These are phyloP conservation scores for Saxispiralis lemnorum DNA, from an alignment of 495 filamentous ascomycete species.

Conservation along the genomic window DNA sequence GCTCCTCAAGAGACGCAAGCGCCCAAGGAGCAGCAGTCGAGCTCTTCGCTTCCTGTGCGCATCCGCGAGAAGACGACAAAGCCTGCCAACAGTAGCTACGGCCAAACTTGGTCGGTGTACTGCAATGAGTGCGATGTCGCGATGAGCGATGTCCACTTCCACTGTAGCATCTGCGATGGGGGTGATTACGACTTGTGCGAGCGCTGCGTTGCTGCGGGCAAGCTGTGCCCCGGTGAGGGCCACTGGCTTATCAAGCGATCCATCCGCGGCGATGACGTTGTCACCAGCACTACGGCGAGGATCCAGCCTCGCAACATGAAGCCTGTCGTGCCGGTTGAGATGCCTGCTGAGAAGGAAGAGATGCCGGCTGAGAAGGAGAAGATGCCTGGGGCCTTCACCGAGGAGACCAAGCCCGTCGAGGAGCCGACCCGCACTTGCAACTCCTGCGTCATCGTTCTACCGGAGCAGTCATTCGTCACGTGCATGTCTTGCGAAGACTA, in stretches of 20 bases:
- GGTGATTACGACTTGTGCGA: constrained; percentile 92
- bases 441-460: constrained; percentile 61
- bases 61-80: constrained; percentile 13
- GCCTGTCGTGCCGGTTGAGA: constrained; percentile 17
- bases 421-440: constrained; percentile 65
- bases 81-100: not conserved
- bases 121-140: constrained; percentile 76
- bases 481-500: constrained; percentile 77
- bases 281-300: constrained; percentile 68
- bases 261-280: constrained; percentile 58
- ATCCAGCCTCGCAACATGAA: constrained; percentile 41
- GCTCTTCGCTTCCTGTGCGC: constrained; percentile 23
- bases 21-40: constrained; percentile 20
- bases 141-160: constrained; percentile 71
- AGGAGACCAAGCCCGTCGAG: constrained; percentile 22
- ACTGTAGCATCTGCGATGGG: constrained; percentile 80
- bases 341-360: constrained; percentile 1
- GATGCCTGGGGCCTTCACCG: constrained; percentile 28
- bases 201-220: constrained; percentile 54
- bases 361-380: constrained; percentile 20
- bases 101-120: constrained; percentile 48
- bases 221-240: constrained; percentile 52
- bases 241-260: constrained; percentile 93
- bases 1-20: not conserved
- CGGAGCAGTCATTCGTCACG: constrained; percentile 63